A percentile compares a stretch with the other conserved stretches of the same genome.
Conservation (phyloP, 129 eudicot species). For the Apium graveolens region DNA sequence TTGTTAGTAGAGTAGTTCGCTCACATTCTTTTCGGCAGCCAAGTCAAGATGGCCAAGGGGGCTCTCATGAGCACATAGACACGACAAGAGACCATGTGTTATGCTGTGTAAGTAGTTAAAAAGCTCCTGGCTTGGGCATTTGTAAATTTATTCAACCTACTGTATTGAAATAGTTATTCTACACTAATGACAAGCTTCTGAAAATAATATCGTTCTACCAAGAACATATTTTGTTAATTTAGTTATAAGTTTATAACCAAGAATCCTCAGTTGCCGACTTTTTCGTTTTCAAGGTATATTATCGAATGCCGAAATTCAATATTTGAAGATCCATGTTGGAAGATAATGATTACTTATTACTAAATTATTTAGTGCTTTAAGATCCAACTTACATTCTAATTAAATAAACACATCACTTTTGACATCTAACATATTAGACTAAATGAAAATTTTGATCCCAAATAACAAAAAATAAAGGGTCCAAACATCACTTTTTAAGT, state of each 20-base stretch:
- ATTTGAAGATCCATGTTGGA: no score
- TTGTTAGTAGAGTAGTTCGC: constrained; percentile 28
- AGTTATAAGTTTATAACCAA: not conserved
- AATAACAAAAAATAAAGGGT: no score
- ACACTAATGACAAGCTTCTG: not conserved
- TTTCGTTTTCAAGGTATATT: no score
- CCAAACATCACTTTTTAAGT: no score
- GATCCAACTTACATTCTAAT: no score
- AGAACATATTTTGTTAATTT: not conserved
- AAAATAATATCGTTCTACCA: not conserved
- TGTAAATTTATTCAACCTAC: not conserved
- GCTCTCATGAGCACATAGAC: constrained; percentile 38
- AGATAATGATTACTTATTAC: not conserved
- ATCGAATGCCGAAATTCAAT: no score
- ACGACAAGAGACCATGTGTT: constrained; percentile 41
- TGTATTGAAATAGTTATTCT: not conserved
- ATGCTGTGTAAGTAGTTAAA: constrained; percentile 21
- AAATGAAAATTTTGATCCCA: no score
- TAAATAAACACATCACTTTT: no score
- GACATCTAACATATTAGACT: constrained; percentile 1
- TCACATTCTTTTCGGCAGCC: constrained; percentile 4
- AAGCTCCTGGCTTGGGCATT: constrained; percentile 25
- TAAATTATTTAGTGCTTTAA: not conserved
- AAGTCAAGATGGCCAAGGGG: not conserved
- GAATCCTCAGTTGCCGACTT: not conserved